Percentiles rank a stretch among this genome's conserved stretches.
Conservation (phyloP, 1,139 yeast genomes). For the Torulaspora pretoriensis region DNA sequence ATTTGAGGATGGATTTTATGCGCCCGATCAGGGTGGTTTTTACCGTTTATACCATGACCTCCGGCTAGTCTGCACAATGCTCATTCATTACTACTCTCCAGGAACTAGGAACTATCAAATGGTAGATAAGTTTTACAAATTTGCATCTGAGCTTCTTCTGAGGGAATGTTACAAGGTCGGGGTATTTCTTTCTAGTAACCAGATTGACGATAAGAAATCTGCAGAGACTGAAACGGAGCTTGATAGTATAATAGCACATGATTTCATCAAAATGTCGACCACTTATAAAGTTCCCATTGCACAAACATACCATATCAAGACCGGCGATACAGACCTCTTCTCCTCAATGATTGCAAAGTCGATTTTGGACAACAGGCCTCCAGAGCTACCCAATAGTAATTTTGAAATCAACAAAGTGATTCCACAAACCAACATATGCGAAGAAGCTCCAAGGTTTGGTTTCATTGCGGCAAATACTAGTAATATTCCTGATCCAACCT, state of each 20-base stretch:
- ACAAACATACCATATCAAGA: conserved; percentile 54
- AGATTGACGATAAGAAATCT: conserved; percentile 15
- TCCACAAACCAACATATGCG: conserved; percentile 36
- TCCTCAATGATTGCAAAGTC: conserved; percentile 44
- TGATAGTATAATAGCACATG: conserved; percentile 43
- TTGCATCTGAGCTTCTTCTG: conserved; percentile 62
- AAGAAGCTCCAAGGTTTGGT: conserved; percentile 37
- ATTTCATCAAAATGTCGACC: conserved; percentile 63
- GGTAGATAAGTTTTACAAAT: conserved; percentile 66
- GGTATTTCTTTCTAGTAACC: conserved; percentile 29
- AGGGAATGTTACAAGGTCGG: conserved; percentile 62
- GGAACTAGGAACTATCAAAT: conserved; percentile 56
- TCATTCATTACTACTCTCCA: conserved; percentile 47
- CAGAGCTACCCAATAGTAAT: conserved; percentile 33
- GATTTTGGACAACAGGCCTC: conserved; percentile 32
- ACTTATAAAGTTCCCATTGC: conserved; percentile 57
- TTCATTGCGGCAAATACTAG: conserved; percentile 38
- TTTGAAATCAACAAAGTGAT: conserved; percentile 35
- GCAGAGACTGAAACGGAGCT: conserved; percentile 28
- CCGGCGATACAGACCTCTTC: conserved; percentile 42
- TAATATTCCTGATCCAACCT: conserved; percentile 58
- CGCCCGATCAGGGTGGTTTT: conserved; percentile 36
- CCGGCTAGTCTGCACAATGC: conserved; percentile 54
- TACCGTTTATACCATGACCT: conserved; percentile 70
- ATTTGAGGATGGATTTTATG: conserved; percentile 40